Evolutionary conservation across 495 filamentous ascomycete genomes (phyloP).

Genomic region (Neurospora sp.): DNA sequence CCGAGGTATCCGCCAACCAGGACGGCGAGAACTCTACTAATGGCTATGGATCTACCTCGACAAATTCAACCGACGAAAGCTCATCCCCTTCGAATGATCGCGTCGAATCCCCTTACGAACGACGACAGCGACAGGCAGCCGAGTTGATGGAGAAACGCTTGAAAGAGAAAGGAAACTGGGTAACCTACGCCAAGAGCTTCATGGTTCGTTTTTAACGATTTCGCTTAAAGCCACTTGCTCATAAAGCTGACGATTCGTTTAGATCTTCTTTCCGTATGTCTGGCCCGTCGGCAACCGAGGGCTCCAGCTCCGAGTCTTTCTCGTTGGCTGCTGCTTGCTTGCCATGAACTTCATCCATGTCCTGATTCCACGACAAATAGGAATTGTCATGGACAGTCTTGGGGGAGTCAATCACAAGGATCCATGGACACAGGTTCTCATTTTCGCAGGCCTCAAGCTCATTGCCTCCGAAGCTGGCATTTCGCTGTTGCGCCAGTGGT

Average conservation of each 20-base stretch:
- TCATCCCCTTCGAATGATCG: slow-evolving; percentile 23
- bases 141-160: slow-evolving; percentile 47
- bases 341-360: slow-evolving; percentile 51
- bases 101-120: slow-evolving; percentile 39
- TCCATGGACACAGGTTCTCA: slow-evolving; percentile 44
- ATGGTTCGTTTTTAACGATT: slow-evolving; percentile 27
- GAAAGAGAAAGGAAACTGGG: slow-evolving; percentile 53
- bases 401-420: slow-evolving; percentile 27
- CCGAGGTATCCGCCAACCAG: slow-evolving; percentile 12
- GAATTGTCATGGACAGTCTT: slow-evolving; percentile 50
- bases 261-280: slow-evolving; percentile 55
- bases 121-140: slow-evolving; percentile 37
- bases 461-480: slow-evolving; percentile 48
- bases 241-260: background rate
- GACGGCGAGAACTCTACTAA: slow-evolving; percentile 15
- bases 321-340: slow-evolving; percentile 53
- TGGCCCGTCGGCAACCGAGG: slow-evolving; percentile 49
- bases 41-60: slow-evolving; percentile 38
- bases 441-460: slow-evolving; percentile 46
- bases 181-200: slow-evolving; percentile 53
- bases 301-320: slow-evolving; percentile 46
- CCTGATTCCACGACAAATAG: slow-evolving; percentile 56
- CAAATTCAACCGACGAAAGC: slow-evolving; percentile 21
- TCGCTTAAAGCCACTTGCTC: background rate
- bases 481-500: slow-evolving; percentile 41